These are phyloP conservation scores for Hemileccinum rubropunctum DNA, from an alignment of 768 basidiomycete genomes.

Conservation along the genomic window DNA sequence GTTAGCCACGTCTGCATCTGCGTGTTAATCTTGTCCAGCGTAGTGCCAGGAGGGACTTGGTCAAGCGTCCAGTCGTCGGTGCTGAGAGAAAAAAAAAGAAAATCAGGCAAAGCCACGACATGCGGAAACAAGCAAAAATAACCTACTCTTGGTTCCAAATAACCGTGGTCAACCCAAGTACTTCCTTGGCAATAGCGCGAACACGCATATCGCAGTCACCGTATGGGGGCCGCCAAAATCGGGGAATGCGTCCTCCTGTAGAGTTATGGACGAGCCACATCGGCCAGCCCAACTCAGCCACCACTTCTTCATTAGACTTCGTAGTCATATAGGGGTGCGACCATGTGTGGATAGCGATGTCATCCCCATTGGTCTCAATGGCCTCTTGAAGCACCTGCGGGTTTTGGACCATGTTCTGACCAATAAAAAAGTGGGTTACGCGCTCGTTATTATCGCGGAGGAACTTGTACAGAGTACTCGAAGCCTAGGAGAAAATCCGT, in stretches of 20 bases:
- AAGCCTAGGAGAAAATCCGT: constrained; percentile 31
- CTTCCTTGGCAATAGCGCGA: constrained; percentile 78
- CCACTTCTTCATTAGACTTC: constrained; percentile 60
- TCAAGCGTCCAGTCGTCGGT: constrained; percentile 75
- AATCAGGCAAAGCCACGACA: background rate
- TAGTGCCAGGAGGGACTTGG: constrained; percentile 38
- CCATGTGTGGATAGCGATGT: constrained; percentile 51
- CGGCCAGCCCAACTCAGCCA: constrained; percentile 79
- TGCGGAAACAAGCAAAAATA: background rate
- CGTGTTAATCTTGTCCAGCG: constrained; percentile 42
- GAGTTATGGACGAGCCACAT: constrained; percentile 76
- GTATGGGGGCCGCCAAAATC: constrained; percentile 87
- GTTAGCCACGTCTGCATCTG: constrained; percentile 57
- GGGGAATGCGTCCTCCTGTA: constrained; percentile 71
- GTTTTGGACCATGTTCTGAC: constrained; percentile 64
- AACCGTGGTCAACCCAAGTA: constrained; percentile 83
- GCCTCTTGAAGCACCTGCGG: constrained; percentile 54
- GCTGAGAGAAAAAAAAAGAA: constrained; percentile 34
- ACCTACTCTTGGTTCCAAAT: constrained; percentile 89
- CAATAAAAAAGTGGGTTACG: constrained; percentile 92
- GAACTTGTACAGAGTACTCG: constrained; percentile 58
- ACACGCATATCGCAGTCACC: constrained; percentile 85
- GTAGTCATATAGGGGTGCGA: constrained; percentile 83
- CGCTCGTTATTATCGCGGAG: constrained; percentile 58
- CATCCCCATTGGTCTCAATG: constrained; percentile 38